Evolutionary conservation across 306 rosid species (phyloP).

Genomic region (Acacia acuminata): DNA sequence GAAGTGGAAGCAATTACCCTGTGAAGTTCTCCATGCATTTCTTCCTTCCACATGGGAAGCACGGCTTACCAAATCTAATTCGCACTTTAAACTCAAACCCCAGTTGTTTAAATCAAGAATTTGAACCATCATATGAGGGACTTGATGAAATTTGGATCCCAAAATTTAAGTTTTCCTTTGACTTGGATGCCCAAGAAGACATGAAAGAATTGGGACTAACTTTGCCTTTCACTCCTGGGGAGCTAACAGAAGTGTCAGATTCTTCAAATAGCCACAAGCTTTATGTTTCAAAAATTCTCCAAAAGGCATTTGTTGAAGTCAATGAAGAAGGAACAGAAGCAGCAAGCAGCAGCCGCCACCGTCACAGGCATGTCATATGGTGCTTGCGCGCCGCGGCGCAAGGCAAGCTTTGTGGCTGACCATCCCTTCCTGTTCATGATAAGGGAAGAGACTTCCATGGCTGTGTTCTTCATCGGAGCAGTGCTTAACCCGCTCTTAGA

Average conservation of each 20-base stretch:
- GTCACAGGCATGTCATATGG: no score
- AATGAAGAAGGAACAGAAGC: not conserved
- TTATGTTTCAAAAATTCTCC: not conserved
- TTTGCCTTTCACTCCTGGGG: not conserved
- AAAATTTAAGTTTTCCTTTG: not conserved
- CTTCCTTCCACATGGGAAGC: not conserved
- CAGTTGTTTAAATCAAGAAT: no score
- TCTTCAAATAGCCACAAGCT: not conserved
- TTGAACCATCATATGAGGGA: not conserved
- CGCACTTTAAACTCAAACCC: not conserved
- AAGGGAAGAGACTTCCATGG: constrained; percentile 15
- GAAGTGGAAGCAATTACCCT: not conserved
- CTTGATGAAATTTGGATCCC: not conserved
- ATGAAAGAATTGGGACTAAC: not conserved
- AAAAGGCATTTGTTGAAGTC: not conserved
- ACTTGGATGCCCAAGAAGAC: not conserved
- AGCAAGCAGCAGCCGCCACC: not conserved
- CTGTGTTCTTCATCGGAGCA: constrained; percentile 11
- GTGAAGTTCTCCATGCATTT: not conserved
- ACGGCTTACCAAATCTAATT: not conserved
- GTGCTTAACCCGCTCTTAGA: constrained; percentile 29
- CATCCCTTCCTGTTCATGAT: constrained; percentile 30
- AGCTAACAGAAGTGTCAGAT: not conserved
- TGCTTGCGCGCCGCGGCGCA: no score
- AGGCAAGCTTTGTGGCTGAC: constrained; percentile 29